Percentiles rank a stretch among this genome's conserved stretches.
These are phyloP conservation scores for Aspergillus eucalypticola DNA, from an alignment of 2,329 filamentous ascomycete genomes.

Conservation along the genomic window DNA sequence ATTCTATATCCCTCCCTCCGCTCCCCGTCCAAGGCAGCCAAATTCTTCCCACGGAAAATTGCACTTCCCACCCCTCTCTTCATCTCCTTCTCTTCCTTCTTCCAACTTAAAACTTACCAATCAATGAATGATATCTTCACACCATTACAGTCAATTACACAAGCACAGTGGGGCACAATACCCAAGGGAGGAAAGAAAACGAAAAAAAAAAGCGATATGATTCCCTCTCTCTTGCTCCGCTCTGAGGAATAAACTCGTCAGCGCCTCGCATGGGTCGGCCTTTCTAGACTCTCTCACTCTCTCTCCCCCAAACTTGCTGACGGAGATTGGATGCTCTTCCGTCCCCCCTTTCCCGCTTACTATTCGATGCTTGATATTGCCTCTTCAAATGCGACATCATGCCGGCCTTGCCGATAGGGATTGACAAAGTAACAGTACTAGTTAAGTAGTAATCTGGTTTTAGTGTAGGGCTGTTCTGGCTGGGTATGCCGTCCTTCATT, in stretches of 20 bases:
- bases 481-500: neutral
- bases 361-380: too few relatives aligned
- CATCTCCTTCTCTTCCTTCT: too few relatives aligned
- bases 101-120: neutral
- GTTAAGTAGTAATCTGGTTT: too few relatives aligned
- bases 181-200: neutral
- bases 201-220: neutral
- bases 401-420: conserved; percentile 1
- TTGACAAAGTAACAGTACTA: too few relatives aligned
- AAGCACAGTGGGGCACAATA: neutral
- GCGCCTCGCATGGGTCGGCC: neutral
- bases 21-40: conserved; percentile 9
- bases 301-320: neutral
- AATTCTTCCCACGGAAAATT: neutral
- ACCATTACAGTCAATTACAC: neutral
- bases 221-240: neutral
- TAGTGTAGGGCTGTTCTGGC: neutral
- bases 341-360: too few relatives aligned
- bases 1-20: neutral
- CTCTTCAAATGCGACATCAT: neutral
- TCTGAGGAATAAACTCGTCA: conserved; percentile 2
- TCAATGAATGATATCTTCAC: neutral
- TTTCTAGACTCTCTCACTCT: neutral
- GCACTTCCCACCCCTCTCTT: neutral
- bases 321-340: neutral